phyloP scores from a whole-genome alignment of 2,329 filamentous ascomycete genomes.

The Fusarium sp. region DNA sequence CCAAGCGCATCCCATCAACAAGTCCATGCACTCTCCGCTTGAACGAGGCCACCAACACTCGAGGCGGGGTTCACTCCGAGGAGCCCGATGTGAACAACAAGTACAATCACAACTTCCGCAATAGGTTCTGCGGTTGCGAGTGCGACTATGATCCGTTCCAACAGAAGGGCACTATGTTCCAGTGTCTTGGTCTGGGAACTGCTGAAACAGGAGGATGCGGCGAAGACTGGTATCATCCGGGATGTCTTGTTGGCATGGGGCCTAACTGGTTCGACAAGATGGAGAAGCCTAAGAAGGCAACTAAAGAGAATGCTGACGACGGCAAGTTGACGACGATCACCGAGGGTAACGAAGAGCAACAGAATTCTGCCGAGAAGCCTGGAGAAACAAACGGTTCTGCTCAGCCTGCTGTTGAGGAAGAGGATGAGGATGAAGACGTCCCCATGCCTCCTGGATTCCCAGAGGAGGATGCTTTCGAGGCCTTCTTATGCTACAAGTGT shows the following conservation, averaged over 20 bases:
- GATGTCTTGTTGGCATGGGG: constrained; percentile 84
- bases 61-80: constrained; percentile 81
- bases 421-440: constrained; percentile 65
- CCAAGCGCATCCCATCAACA: constrained; percentile 75
- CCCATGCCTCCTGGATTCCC: constrained; percentile 89
- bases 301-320: constrained; percentile 15
- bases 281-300: constrained; percentile 48
- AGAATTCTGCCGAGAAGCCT: constrained; percentile 27
- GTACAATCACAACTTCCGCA: constrained; percentile 96
- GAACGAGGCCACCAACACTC: constrained; percentile 76
- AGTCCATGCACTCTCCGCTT: constrained; percentile 80
- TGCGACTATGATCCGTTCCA: constrained; percentile 88
- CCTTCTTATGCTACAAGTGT: constrained; percentile 94
- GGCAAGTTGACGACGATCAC: constrained; percentile 58
- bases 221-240: constrained; percentile 98
- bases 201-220: constrained; percentile 87
- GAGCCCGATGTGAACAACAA: constrained; percentile 76
- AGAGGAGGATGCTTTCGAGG: constrained; percentile 86
- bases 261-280: constrained; percentile 74
- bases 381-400: constrained; percentile 30
- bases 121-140: constrained; percentile 89
- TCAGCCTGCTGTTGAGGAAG: constrained; percentile 40
- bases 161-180: constrained; percentile 98
- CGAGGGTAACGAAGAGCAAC: constrained; percentile 55
- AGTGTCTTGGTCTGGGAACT: constrained; percentile 87